Evolutionary conservation across 2,329 filamentous ascomycete genomes (phyloP), one percentile per base, ranked within the genome.

Genomic region (Cytospora paraplurivora): DNA sequence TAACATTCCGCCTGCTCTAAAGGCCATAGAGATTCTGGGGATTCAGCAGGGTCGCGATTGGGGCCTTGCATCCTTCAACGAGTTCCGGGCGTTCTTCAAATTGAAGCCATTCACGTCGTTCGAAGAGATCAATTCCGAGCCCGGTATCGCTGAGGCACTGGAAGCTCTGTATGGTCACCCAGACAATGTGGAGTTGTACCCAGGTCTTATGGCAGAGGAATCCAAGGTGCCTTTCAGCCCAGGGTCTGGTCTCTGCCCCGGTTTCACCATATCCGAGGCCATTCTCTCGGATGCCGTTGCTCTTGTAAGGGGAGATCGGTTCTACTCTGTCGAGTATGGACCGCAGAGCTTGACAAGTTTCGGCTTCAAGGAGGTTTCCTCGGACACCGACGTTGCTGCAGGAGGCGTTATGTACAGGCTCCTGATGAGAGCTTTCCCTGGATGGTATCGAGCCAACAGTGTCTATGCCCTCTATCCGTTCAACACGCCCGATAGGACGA

Each of bases 131-230:
- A 88, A 84, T 67, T 75, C 77, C 1, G 78, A 88, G 66, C 76
- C 77, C 1, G 79, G 85, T n/a, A 82, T 88, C 34, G 80, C 82
- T 1, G 76, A 81, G 27, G 76, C 80, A 7, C 78, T 89, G 4
- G 81, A 84, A 66, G 79, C 83, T 67, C 75, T 90, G 15, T 89
- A 90, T 72, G 80, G 82, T 21, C 80, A 87, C 56, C 86, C 86
- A 0, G 87, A 89, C 67, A 84, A 84, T 71, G 85, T 91, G 11
- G 88, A 91, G 70, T 77, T 91, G 3, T 91, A 91, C 69, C 88
- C 88, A 0, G 88, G 88, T 10, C 83, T 84, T 0, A 79, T 69
- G 0, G 87, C 85, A 67, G 76, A 80, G 52, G 61, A 63, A 8
- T 44, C 57, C 50, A 63, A 63, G 33, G 47, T 52, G 7, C 37